Conservation (phyloP, 106 monocot genomes). For the Platanthera guangdongensis region DNA sequence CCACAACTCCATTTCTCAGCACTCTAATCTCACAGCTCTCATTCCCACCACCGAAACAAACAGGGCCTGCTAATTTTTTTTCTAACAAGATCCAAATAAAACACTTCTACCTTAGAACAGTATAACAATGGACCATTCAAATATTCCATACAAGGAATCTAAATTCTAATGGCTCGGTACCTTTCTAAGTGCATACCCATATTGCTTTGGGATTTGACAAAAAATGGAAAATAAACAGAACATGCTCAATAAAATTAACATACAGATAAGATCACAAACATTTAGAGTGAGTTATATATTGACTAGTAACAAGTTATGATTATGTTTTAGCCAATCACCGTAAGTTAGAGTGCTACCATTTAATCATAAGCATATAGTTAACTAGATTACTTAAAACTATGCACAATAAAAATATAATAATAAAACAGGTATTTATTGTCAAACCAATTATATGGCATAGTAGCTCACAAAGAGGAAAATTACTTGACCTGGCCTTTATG, state of each 20-base stretch:
- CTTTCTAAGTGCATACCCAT: background rate
- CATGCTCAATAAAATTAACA: background rate
- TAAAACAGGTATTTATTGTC: background rate
- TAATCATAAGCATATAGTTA: background rate
- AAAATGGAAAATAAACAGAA: background rate
- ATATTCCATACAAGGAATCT: background rate
- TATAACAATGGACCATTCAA: background rate
- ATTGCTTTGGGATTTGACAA: background rate
- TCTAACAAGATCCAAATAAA: too few relatives aligned
- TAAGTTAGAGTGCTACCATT: background rate
- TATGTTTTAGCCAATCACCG: background rate
- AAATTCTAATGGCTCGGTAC: background rate
- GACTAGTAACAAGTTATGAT: background rate
- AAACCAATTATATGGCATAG: background rate
- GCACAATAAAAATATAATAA: background rate
- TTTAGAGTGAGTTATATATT: background rate
- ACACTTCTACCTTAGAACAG: background rate
- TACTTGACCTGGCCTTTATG: slow-evolving; percentile 72
- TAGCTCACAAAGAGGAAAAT: background rate
- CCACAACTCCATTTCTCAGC: too few relatives aligned
- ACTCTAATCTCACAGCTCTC: too few relatives aligned
- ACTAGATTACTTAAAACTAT: background rate
- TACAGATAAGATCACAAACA: background rate
- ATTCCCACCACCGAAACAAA: too few relatives aligned
- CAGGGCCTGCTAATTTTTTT: too few relatives aligned